Percentiles rank a stretch among this genome's conserved stretches.
phyloP scores from a whole-genome alignment of 2,329 filamentous ascomycete species.

The Nothophaeocryptopus gaeumannii region DNA sequence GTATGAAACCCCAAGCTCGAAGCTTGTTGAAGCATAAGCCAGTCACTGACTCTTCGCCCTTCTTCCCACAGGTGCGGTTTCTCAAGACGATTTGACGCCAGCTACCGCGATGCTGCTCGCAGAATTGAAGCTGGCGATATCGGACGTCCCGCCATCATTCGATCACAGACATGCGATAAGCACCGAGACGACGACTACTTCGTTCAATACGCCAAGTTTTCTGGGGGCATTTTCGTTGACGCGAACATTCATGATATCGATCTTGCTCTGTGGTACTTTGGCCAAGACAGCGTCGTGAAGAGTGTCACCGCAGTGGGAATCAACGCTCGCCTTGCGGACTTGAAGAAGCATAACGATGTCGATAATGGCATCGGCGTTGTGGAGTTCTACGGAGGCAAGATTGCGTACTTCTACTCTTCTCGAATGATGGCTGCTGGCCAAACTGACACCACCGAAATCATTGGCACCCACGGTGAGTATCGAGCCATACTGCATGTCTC shows the following conservation, averaged over 20 bases:
- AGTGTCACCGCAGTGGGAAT: conserved; percentile 56
- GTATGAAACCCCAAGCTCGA: conserved; percentile 30
- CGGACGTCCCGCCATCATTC: conserved; percentile 59
- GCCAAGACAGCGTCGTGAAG: conserved; percentile 54
- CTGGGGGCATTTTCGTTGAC: conserved; percentile 68
- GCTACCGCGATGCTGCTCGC: conserved; percentile 59
- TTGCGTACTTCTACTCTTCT: conserved; percentile 62
- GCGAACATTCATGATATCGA: conserved; percentile 70
- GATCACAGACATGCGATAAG: conserved; percentile 66
- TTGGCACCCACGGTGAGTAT: conserved; percentile 55
- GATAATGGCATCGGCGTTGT: conserved; percentile 64
- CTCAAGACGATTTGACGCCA: conserved; percentile 64
- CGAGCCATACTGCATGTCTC: no score
- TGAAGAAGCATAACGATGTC: conserved; percentile 57
- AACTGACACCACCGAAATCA: conserved; percentile 65
- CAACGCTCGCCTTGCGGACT: conserved; percentile 57
- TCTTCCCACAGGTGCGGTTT: conserved; percentile 47
- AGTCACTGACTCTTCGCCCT: no score
- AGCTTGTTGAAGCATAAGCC: no score
- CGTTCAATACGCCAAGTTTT: conserved; percentile 63
- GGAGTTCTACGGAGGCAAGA: conserved; percentile 62
- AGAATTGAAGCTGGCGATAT: conserved; percentile 56
- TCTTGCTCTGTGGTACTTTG: conserved; percentile 63
- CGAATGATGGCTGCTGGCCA: conserved; percentile 68
- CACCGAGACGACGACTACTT: conserved; percentile 65